Conservation (phyloP, 148 eudicot genomes). For the Vaccinium macrocarpon region DNA sequence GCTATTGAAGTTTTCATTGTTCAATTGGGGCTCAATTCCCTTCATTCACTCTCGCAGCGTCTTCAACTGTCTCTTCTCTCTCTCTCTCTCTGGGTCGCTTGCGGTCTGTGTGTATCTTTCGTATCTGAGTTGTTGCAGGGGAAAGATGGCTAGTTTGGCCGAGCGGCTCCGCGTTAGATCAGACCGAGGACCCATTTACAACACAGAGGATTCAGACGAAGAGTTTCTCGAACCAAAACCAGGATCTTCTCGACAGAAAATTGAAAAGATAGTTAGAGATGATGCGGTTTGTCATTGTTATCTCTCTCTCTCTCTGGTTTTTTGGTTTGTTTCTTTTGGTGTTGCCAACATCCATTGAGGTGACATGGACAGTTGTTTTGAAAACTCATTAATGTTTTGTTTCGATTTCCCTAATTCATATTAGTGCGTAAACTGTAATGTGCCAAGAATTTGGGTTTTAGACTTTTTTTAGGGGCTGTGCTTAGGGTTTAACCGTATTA, state of each 20-base stretch:
- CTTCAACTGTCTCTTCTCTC: neutral
- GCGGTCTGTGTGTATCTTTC: neutral
- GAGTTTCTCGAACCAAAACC: conserved; percentile 55
- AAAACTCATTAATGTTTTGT: neutral
- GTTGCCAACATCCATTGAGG: neutral
- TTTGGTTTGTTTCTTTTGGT: conserved; percentile 1
- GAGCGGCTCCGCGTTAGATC: conserved; percentile 89
- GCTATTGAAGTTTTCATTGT: neutral
- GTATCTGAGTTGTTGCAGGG: conserved; percentile 14
- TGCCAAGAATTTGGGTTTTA: neutral
- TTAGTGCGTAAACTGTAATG: neutral
- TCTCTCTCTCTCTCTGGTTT: neutral
- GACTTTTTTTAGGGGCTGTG: neutral
- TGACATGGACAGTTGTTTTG: neutral
- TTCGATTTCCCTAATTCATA: neutral
- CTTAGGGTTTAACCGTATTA: neutral
- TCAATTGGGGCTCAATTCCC: neutral
- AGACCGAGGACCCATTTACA: conserved; percentile 73
- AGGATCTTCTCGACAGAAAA: conserved; percentile 28
- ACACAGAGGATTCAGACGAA: conserved; percentile 72
- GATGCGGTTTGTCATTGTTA: conserved; percentile 56
- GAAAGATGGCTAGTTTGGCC: conserved; percentile 65
- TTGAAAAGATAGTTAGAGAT: conserved; percentile 57
- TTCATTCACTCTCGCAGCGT: neutral
- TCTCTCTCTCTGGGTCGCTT: neutral